Evolutionary conservation across 345 rosid species (phyloP).

Genomic region (Lenwebbia sp.): DNA sequence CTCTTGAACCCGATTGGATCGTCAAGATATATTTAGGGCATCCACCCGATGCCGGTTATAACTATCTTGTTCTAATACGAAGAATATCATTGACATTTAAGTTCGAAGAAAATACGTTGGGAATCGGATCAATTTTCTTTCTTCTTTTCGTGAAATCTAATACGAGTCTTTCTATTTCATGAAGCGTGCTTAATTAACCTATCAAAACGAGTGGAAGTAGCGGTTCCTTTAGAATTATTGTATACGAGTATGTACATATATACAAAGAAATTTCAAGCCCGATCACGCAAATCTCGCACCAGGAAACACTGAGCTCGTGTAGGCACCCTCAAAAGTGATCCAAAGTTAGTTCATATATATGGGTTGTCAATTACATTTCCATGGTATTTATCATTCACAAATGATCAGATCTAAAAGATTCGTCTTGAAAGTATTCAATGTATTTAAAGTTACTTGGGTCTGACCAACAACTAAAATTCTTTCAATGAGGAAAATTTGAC

Average conservation of each 20-base stretch:
- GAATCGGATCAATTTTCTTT: not conserved
- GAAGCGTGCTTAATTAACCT: not conserved
- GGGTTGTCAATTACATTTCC: no score
- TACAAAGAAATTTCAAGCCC: not conserved
- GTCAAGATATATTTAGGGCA: not conserved
- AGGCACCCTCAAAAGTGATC: not conserved
- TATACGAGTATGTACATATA: fast-evolving
- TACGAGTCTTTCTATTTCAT: not conserved
- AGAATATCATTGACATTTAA: not conserved
- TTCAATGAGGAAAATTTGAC: not conserved
- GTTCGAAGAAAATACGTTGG: fast-evolving
- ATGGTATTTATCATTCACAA: not conserved
- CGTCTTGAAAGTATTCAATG: not conserved
- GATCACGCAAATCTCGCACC: not conserved
- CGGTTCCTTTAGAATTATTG: fast-evolving
- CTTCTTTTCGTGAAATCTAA: not conserved
- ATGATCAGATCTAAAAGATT: not conserved
- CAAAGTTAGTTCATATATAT: not conserved
- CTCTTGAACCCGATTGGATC: not conserved
- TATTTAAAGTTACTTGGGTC: no score
- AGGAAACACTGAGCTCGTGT: not conserved
- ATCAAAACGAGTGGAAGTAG: not conserved
- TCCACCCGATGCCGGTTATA: not conserved
- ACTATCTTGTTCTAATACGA: not conserved
- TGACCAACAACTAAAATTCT: not conserved